A percentile compares a stretch with the other conserved stretches of the same genome.
phyloP scores from a whole-genome alignment of 805 yeast species.

The Lachancea fermentati region DNA sequence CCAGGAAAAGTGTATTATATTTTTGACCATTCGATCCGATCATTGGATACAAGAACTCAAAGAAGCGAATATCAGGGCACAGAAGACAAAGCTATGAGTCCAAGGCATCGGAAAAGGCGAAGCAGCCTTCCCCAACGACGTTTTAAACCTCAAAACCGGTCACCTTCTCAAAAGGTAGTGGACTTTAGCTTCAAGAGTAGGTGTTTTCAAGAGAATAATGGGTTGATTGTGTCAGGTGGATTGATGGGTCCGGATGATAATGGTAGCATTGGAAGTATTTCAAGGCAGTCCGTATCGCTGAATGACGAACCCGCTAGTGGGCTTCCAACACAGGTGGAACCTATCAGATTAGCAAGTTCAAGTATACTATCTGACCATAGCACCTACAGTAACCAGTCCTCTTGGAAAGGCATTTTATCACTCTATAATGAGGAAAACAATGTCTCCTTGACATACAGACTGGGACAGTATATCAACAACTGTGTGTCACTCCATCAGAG shows the following conservation, averaged over 20 bases:
- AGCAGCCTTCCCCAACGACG: conserved; percentile 6
- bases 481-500: conserved; percentile 53
- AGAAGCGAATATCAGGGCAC: not conserved
- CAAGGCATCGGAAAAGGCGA: conserved; percentile 6
- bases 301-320: conserved; percentile 5
- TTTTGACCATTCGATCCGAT: conserved; percentile 45
- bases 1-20: conserved; percentile 53
- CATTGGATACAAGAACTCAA: conserved; percentile 37
- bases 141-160: conserved; percentile 3
- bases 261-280: conserved; percentile 15
- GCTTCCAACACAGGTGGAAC: conserved; percentile 19
- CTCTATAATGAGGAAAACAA: conserved; percentile 44
- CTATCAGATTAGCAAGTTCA: conserved; percentile 28
- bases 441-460: conserved; percentile 43
- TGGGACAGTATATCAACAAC: conserved; percentile 83
- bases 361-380: conserved; percentile 25
- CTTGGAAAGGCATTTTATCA: conserved; percentile 48
- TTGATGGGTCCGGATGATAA: conserved; percentile 37
- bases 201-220: conserved; percentile 57
- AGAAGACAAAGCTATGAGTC: not conserved
- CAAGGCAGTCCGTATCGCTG: conserved; percentile 2
- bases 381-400: conserved; percentile 27
- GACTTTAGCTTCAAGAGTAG: conserved; percentile 62
- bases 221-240: conserved; percentile 50
- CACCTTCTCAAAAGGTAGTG: conserved; percentile 34